Evolutionary conservation across 768 basidiomycete genomes (phyloP), one percentile per base, ranked within the genome.

Genomic region (Dioszegia crocea): DNA sequence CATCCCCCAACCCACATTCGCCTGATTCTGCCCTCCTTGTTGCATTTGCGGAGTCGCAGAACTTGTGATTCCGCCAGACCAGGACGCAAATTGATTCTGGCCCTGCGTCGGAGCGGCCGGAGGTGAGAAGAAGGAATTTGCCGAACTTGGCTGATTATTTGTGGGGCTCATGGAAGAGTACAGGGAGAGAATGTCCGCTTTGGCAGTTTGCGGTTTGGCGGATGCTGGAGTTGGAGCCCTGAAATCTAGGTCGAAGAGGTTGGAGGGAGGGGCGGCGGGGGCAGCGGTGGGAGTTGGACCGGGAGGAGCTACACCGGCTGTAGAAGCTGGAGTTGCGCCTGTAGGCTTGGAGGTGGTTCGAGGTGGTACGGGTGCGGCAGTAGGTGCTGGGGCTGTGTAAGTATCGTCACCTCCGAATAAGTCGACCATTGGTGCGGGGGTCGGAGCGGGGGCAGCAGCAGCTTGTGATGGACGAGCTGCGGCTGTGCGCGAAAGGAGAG

Each of bases 241-340:
- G 67, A 76, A 76, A 56, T 76, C 75, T 10, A 76, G 67, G 41
- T 76, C 75, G 54, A 76, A 76, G 36, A 76, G 61, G 44, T 65
- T 68, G 11, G 45, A 21, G 23, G 63, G n/a, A 5, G 64, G 61
- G 4, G 59, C 47, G 10, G 62, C 33, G 10, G 67, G 47, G 1
- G 57, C 41, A n/a, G 61, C 47, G 4, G 60, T 39, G 4, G 65
- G 52, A 14, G 58, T 31, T 1, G 52, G 29, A 4, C 66, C 55
- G 1, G 64, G 46, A 27, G 67, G 52, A 39, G 63, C 45, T 16
- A 60, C 61, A 16, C 66, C 38, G 33, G 60, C 53, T 11, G 57
- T n/a, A 19, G 56, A 4, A 5, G 64, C 10, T 10, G 62, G 40
- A 30, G 64, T n/a, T n/a, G n/a, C 60, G 24, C 67, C 64, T 11